Base-by-base conservation (phyloP, 139 green algal genomes). In the Choricystis sp. region DNA sequence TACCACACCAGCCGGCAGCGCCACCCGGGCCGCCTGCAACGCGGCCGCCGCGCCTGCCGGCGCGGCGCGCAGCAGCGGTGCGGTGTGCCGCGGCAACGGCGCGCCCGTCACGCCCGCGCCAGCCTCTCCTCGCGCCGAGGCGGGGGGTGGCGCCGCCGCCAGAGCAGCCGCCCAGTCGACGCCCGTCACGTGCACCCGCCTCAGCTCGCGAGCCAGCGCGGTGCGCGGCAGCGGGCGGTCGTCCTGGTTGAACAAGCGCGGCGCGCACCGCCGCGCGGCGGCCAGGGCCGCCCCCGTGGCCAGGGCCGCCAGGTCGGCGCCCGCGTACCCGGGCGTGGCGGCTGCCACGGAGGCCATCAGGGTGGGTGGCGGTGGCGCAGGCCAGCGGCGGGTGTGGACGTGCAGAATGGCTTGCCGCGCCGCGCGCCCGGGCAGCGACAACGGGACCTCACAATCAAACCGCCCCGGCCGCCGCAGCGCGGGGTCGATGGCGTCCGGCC, bases 361-460 rank as follows among this genome's bases (percentile, higher is more conserved):
- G 29, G 59, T 21, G 1, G 57, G 57, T 9, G 48, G 4, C 0
- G 80, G 76, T 23, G 49, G 29, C 19, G 22, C 23, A 4, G 56
- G 55, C 84, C 84, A 90, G 25, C 59, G 65, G 31, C 31, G 57
- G 1, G 74, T 83, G 64, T 77, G 77, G 1, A 72, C 67, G 1
- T 22, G 28, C 3, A 86, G 73, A 31, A 87, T 87, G 60, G 55
- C 74, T 5, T 28, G 48, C 2, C 80, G 66, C 29, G 79, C 74
- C 21, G 29, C 65, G 1, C 40, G 65, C 19, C 56, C 49, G 52
- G 66, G 66, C 66, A 72, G 55, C n/a, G 60, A 60, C 58, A 72
- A 72, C 21, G 62, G 67, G n/a, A 87, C 75, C 74, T 91, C 84
- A 0, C 82, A 62, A 67, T 92, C 83, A 72, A 89, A 89, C 22